phyloP scores from a whole-genome alignment of 345 rosid species.

The Brassica incana region DNA sequence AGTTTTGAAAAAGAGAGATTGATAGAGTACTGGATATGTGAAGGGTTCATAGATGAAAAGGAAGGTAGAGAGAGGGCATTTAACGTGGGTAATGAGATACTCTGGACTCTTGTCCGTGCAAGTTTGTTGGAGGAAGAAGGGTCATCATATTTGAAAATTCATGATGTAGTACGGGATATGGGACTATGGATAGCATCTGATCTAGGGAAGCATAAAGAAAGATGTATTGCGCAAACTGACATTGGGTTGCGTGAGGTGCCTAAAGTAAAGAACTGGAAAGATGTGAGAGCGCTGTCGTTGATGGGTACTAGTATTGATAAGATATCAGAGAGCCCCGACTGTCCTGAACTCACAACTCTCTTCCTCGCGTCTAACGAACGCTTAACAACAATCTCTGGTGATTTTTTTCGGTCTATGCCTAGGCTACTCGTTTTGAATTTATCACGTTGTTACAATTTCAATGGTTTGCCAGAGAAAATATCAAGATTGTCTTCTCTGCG shows the following conservation, averaged over 20 bases:
- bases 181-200: background rate
- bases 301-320: background rate
- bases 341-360: background rate
- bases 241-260: background rate
- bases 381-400: background rate
- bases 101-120: slow-evolving; percentile 21
- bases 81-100: slow-evolving; percentile 27
- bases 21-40: background rate
- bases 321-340: background rate
- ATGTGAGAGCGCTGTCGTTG: background rate
- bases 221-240: background rate
- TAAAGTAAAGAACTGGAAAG: background rate
- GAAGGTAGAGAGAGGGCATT: background rate
- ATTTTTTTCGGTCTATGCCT: background rate
- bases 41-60: background rate
- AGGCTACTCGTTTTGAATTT: background rate
- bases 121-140: background rate
- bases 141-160: background rate
- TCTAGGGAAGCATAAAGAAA: background rate
- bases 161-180: background rate
- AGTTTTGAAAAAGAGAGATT: background rate
- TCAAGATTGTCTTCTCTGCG: background rate
- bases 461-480: background rate
- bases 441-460: background rate
- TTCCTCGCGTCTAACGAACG: background rate